phyloP scores from a whole-genome alignment of 1,139 yeast genomes.

The Magnusiomyces paraingens region DNA sequence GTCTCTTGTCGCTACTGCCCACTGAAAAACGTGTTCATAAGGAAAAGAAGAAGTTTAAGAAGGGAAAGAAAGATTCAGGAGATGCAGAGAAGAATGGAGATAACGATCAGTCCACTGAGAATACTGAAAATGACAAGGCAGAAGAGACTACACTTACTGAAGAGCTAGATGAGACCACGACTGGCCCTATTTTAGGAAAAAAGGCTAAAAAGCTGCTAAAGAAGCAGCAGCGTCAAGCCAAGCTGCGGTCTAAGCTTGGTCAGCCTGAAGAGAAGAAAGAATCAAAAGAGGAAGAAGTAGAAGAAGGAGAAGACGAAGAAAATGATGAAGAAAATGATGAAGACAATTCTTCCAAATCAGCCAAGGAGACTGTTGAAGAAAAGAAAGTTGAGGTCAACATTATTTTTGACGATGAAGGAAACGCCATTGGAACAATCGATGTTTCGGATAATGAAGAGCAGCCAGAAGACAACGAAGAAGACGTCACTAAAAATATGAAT shows the following conservation, averaged over 20 bases:
- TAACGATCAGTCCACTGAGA: slow-evolving; percentile 47
- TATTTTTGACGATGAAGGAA: slow-evolving; percentile 74
- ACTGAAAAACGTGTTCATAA: slow-evolving; percentile 78
- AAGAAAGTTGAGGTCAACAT: slow-evolving; percentile 39
- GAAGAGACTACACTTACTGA: slow-evolving; percentile 14
- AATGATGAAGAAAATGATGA: slow-evolving; percentile 21
- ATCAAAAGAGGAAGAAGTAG: slow-evolving; percentile 18
- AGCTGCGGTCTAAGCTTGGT: not conserved
- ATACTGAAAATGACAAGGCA: slow-evolving; percentile 17
- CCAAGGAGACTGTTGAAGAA: slow-evolving; percentile 15
- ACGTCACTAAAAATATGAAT: slow-evolving; percentile 26
- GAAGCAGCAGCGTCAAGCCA: not conserved
- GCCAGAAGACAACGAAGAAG: slow-evolving; percentile 14
- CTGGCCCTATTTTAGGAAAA: slow-evolving; percentile 1
- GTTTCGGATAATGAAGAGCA: slow-evolving; percentile 20
- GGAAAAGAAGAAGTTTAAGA: not conserved
- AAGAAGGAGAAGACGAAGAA: slow-evolving; percentile 22
- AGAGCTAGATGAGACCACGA: slow-evolving; percentile 10
- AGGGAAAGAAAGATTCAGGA: slow-evolving; percentile 47
- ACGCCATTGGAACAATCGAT: slow-evolving; percentile 39
- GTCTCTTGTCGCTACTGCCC: slow-evolving; percentile 83
- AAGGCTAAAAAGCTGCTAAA: slow-evolving; percentile 1
- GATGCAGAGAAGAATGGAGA: slow-evolving; percentile 64
- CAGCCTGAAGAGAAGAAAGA: slow-evolving; percentile 14
- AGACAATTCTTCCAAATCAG: slow-evolving; percentile 14